Base-by-base conservation (phyloP, 331 rosid species). In the Arachis monticola region DNA sequence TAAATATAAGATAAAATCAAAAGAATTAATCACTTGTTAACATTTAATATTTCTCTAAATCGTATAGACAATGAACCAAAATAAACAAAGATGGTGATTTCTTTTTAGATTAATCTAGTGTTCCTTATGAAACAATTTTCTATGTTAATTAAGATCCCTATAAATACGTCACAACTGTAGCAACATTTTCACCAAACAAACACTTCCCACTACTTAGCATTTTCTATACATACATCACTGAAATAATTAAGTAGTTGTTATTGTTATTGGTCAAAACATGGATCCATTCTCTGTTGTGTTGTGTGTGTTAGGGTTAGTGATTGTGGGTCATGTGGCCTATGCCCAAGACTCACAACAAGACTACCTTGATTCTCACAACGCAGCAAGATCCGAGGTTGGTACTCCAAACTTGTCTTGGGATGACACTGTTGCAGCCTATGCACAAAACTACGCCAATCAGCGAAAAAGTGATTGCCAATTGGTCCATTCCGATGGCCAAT, bases 321-420 rank as follows among this genome's bases (percentile, higher is more conserved):
- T 72, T 0, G 30, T 77, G 7, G 45, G 65, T 17, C 9, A 57
- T 2, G 47, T 70, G 10, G 60, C 75, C 30, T 9, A 31, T 8
- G 82, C 75, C 5, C 83, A 70, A 47, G 70, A 65, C 69, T 45
- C 86, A 11, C 70, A 8, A 0, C 46, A 12, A 64, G 90, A 82
- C 51, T 91, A 73, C 47, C n/a, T 91, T 0, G 71, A 72, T 8
- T 77, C 74, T 10, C 93, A 91, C 82, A 87, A 88, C 67, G 64
- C 30, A 0, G 90, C 87, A 46, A 78, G 93, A 2, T 77, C 83
- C 0, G 5, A 60, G 8, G 96, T 90, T 0, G 27, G 27, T 22
- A 0, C 0, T 22, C 27, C 27, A 22, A 22, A 22, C 27, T 22
- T 22, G 27, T 22, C 27, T 22, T 22, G 27, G 27, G 27, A 22